Percentiles rank a stretch among this genome's conserved stretches.
Conservation (phyloP, 352 stramenopile species). For the Pythium graminicola region DNA sequence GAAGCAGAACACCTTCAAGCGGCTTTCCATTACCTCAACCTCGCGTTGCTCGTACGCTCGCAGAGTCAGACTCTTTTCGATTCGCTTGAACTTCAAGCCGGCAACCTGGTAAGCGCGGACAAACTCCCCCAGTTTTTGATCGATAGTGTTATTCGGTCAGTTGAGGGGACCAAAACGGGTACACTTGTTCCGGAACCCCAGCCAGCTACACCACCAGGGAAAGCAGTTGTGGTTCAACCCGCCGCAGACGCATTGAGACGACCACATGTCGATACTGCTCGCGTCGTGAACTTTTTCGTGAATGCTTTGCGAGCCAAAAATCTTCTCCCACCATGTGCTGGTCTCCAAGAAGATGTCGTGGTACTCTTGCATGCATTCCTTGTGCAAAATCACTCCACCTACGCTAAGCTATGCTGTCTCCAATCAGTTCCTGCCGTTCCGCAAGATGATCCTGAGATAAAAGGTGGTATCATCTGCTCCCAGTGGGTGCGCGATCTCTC, state of each 20-base stretch:
- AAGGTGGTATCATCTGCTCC: constrained; percentile 43
- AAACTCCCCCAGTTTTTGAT: constrained; percentile 42
- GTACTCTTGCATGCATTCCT: constrained; percentile 53
- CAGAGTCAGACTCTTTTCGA: constrained; percentile 50
- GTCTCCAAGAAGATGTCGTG: constrained; percentile 30
- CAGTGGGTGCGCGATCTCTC: constrained; percentile 55
- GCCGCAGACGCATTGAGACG: constrained; percentile 2
- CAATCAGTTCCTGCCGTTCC: constrained; percentile 35
- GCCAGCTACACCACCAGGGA: constrained; percentile 6
- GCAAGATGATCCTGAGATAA: constrained; percentile 47
- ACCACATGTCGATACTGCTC: constrained; percentile 13
- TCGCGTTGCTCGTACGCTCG: constrained; percentile 37
- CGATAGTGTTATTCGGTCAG: constrained; percentile 17
- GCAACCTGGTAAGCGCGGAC: constrained; percentile 31
- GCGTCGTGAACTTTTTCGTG: constrained; percentile 62
- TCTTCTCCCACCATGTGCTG: constrained; percentile 30
- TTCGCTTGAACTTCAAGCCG: constrained; percentile 51
- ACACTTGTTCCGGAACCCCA: no score
- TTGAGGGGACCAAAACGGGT: no score
- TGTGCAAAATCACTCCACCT: constrained; percentile 47
- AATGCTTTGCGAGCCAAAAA: constrained; percentile 39
- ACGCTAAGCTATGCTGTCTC: constrained; percentile 50
- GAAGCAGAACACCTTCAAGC: constrained; percentile 59
- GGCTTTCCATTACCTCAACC: constrained; percentile 61
- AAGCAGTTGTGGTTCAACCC: not conserved